Conservation (phyloP, 2,329 filamentous ascomycete genomes). For the Macrophomina pseudophaseolina region DNA sequence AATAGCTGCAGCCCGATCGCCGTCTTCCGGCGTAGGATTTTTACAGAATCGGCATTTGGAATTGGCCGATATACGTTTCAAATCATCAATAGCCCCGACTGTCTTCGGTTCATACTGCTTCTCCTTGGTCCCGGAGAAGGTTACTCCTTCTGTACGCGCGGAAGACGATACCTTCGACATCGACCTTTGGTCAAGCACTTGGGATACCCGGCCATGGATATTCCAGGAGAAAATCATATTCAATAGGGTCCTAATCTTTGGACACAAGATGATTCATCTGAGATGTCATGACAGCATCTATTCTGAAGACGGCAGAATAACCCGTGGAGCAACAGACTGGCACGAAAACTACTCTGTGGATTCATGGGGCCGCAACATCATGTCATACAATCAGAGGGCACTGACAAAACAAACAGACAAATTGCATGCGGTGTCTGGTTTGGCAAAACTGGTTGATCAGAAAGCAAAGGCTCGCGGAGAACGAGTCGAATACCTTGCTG, state of each 20-base stretch:
- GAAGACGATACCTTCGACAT: background rate
- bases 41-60: background rate
- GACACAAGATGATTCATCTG: background rate
- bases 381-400: background rate
- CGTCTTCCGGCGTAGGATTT: background rate
- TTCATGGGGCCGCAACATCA: background rate
- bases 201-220: background rate
- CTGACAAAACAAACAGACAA: background rate
- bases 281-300: background rate
- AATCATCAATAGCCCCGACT: background rate
- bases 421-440: background rate
- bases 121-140: background rate
- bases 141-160: background rate
- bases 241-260: background rate
- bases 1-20: background rate
- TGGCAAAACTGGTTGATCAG: background rate
- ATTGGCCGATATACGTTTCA: background rate
- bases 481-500: background rate
- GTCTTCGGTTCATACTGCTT: background rate
- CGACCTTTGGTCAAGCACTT: background rate
- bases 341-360: background rate
- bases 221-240: background rate
- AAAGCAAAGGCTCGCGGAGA: background rate
- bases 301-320: background rate
- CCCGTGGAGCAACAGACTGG: background rate